Percentiles rank a stretch among this genome's conserved stretches.
These are phyloP conservation scores for Nymphaea colorata DNA, from an alignment of 164 flowering plant genomes.

Conservation along the genomic window DNA sequence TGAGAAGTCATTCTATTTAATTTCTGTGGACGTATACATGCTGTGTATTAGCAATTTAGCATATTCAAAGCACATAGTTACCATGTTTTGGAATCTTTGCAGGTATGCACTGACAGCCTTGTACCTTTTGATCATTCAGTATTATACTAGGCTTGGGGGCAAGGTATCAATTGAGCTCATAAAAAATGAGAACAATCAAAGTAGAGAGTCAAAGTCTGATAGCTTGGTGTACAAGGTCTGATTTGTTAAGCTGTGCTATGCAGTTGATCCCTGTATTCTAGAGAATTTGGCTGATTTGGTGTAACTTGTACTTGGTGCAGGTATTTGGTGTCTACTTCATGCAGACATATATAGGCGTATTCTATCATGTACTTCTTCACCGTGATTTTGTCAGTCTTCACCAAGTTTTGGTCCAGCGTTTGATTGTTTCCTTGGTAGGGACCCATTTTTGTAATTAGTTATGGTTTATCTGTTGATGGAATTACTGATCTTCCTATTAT, in stretches of 20 bases:
- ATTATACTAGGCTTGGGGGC: constrained; percentile 65
- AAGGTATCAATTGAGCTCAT: constrained; percentile 66
- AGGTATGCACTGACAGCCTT: constrained; percentile 72
- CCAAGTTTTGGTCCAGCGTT: constrained; percentile 69
- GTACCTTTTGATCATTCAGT: constrained; percentile 63
- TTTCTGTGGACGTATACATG: no score
- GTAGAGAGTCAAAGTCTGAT: constrained; percentile 60
- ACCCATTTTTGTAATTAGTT: neutral
- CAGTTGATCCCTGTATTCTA: no score
- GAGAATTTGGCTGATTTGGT: no score
- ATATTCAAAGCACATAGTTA: no score
- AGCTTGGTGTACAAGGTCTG: constrained; percentile 87
- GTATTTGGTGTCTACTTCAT: constrained; percentile 94
- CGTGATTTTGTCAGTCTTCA: constrained; percentile 74
- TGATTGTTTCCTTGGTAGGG: constrained; percentile 68
- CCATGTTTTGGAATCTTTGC: constrained; percentile 7
- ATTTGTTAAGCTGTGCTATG: no score
- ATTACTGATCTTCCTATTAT: neutral
- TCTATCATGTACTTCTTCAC: constrained; percentile 79
- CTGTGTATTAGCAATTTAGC: no score
- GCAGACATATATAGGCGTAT: constrained; percentile 87
- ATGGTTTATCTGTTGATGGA: neutral
- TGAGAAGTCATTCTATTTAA: no score
- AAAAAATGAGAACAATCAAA: constrained; percentile 48
- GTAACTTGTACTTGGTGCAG: constrained; percentile 21